These are phyloP conservation scores for Fusarium chaquense DNA, from an alignment of 2,329 filamentous ascomycete species.

Conservation along the genomic window DNA sequence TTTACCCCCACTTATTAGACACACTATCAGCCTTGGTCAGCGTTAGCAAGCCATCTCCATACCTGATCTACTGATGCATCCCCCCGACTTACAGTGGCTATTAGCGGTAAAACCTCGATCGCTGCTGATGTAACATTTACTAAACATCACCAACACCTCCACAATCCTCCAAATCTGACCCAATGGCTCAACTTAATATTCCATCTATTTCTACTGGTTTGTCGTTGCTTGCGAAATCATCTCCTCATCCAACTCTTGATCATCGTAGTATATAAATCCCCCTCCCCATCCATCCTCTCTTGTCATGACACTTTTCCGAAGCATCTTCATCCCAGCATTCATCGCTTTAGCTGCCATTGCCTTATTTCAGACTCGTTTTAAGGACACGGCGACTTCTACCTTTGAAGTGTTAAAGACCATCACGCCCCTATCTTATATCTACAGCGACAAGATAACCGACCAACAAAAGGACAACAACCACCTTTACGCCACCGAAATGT, in stretches of 20 bases:
- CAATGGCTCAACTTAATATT: slow-evolving; percentile 25
- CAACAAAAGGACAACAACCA: slow-evolving; percentile 34
- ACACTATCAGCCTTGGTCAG: slow-evolving; percentile 34
- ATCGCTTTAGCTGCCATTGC: slow-evolving; percentile 49
- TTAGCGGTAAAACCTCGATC: slow-evolving; percentile 12
- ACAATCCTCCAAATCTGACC: slow-evolving; percentile 21
- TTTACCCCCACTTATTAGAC: slow-evolving; percentile 27
- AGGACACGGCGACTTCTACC: slow-evolving; percentile 36
- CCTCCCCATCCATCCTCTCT: slow-evolving; percentile 26
- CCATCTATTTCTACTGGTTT: slow-evolving; percentile 42
- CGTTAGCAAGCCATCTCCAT: slow-evolving; percentile 29
- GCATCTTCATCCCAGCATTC: slow-evolving; percentile 48
- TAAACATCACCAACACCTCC: slow-evolving; percentile 38
- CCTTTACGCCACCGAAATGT: slow-evolving; percentile 65
- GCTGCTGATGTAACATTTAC: slow-evolving; percentile 48
- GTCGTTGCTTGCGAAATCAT: slow-evolving; percentile 33
- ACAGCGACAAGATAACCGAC: slow-evolving; percentile 3
- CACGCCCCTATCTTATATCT: slow-evolving; percentile 6
- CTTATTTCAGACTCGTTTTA: slow-evolving; percentile 44
- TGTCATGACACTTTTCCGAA: slow-evolving; percentile 50
- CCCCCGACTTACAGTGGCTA: not conserved
- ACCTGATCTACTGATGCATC: not conserved
- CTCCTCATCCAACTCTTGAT: slow-evolving; percentile 21
- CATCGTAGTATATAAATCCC: slow-evolving; percentile 41
- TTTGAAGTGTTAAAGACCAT: slow-evolving; percentile 36